phyloP scores from a whole-genome alignment of 768 basidiomycete genomes.

The Amanita muscaria region DNA sequence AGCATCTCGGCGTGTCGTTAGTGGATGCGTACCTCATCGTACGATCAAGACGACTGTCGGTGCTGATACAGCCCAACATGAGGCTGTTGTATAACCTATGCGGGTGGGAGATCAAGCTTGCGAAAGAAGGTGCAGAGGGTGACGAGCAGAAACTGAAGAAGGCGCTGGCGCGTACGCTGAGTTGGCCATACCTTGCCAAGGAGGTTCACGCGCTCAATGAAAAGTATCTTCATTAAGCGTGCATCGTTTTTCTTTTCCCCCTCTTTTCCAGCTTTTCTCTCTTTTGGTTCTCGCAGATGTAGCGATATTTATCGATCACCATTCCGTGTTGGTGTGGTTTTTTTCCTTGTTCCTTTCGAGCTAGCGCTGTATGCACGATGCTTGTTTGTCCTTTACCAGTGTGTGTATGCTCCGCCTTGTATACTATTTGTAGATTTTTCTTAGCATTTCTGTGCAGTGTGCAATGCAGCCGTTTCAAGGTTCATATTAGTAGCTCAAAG shows the following conservation, averaged over 20 bases:
- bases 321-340: background rate
- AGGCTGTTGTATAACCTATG: slow-evolving; percentile 90
- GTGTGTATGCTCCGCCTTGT: too few species aligned
- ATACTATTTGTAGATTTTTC: too few species aligned
- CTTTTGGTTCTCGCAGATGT: background rate
- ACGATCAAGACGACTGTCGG: slow-evolving; percentile 79
- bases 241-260: background rate
- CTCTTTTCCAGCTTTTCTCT: background rate
- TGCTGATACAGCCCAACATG: slow-evolving; percentile 93
- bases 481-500: too few species aligned
- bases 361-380: too few species aligned
- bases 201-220: slow-evolving; percentile 84
- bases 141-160: slow-evolving; percentile 41
- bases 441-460: too few species aligned
- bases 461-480: too few species aligned
- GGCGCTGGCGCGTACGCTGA: slow-evolving; percentile 62
- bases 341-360: too few species aligned
- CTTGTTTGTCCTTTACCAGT: too few species aligned
- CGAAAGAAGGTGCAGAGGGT: slow-evolving; percentile 48
- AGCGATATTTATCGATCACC: background rate
- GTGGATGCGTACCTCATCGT: slow-evolving; percentile 93
- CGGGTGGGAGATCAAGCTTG: slow-evolving; percentile 92
- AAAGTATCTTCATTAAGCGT: slow-evolving; percentile 51
- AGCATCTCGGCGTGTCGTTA: slow-evolving; percentile 73
- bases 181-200: slow-evolving; percentile 78